phyloP scores from a whole-genome alignment of 768 basidiomycete species.

The Suillus spraguei region DNA sequence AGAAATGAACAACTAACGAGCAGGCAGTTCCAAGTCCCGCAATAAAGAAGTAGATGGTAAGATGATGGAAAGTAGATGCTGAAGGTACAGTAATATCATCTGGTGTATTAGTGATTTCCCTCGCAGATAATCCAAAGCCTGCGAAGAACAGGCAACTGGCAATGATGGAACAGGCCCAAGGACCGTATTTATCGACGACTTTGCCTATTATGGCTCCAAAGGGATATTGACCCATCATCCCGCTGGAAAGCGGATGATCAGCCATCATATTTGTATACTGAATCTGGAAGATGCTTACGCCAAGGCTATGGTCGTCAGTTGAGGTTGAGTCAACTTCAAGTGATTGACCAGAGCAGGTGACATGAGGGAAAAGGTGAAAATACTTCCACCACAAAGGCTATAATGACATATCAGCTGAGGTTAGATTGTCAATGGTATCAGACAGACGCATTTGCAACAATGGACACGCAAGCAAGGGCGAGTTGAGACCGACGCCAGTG shows the following conservation, averaged over 20 bases:
- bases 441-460: constrained; percentile 66
- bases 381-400: constrained; percentile 78
- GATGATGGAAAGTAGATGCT: constrained; percentile 47
- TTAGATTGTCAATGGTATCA: neutral
- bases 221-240: constrained; percentile 82
- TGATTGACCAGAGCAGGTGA: constrained; percentile 62
- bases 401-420: neutral
- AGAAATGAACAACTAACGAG: constrained; percentile 55
- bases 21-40: constrained; percentile 70
- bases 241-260: constrained; percentile 44
- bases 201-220: constrained; percentile 71
- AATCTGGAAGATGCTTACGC: constrained; percentile 49
- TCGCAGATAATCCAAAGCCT: constrained; percentile 67
- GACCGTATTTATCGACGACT: constrained; percentile 66
- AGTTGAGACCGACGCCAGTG: constrained; percentile 26
- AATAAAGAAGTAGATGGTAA: constrained; percentile 62
- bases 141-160: constrained; percentile 58
- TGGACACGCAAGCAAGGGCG: constrained; percentile 49
- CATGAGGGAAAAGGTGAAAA: constrained; percentile 79
- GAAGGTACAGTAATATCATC: constrained; percentile 40
- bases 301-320: constrained; percentile 75
- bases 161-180: constrained; percentile 65
- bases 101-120: constrained; percentile 52
- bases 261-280: neutral
- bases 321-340: constrained; percentile 71